Evolutionary conservation across 1,139 yeast species (phyloP), one percentile per base, ranked within the genome.

Genomic region (Blastobotrys buckinghamii): DNA sequence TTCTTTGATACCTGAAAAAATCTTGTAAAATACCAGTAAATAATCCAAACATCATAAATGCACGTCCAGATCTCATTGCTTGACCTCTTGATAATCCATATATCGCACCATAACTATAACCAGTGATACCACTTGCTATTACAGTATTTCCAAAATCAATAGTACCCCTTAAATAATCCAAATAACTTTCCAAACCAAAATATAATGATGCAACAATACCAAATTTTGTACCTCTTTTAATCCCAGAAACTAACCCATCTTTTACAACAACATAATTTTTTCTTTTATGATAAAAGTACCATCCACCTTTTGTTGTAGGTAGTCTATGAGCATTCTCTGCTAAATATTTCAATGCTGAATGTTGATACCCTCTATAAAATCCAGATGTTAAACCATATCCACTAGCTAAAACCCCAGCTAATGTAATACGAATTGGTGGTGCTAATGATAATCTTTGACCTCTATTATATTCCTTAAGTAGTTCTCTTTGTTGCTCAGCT

Each of bases 261-360:
- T 77, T 72, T 38, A 84, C 67, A 69, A 87, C 80, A 39, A 83
- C 84, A 63, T 85, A 85, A 65, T 85, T 84, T 69, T 86, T 87
- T 56, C 88, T 76, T 66, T 85, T 87, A 66, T 87, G 95, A 66
- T 88, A 87, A 62, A 84, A 84, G 63, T 84, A 88, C 96, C 96
- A 87, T 0, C 92, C 94, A 32, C 89, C 92, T 48, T 81, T 84
- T 0, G 84, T 81, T 20, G 69, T 73, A 3, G 96, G 96, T 53
- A 88, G 69, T 42, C 96, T 67, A 61, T 87, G 96, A 12, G 94
- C 85, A 60, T 87, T 87, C 56, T 85, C 89, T 1, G 90, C 88
- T 48, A 87, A 71, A 58, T 78, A 88, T 42, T 81, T 73, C 37
- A 82, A 66, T 0, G 86, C 77, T 1, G 85, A 70, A 5, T 64